Conservation (phyloP, 2,329 filamentous ascomycete genomes). For the Fonsecaea monophora region DNA sequence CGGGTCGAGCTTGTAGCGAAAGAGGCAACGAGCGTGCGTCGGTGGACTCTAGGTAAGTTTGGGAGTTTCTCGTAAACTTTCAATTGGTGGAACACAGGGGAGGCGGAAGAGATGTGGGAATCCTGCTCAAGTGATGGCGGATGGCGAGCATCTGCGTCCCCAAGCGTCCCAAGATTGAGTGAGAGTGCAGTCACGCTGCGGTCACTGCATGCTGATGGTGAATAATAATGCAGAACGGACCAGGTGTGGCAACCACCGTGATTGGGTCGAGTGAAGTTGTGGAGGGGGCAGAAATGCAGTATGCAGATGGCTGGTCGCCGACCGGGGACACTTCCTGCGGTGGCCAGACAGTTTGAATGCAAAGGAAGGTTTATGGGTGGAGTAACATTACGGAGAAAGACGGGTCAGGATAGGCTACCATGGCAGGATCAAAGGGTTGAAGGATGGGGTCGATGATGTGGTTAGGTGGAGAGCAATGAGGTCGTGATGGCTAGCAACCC, state of each 20-base stretch:
- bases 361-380: constrained; percentile 15
- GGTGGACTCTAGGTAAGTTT: background rate
- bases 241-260: constrained; percentile 7
- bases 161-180: background rate
- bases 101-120: constrained; percentile 9
- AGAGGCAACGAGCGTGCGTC: constrained; percentile 15
- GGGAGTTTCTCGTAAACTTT: background rate
- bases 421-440: constrained; percentile 19
- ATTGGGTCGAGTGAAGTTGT: background rate
- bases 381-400: constrained; percentile 14
- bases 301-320: constrained; percentile 22
- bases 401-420: constrained; percentile 10
- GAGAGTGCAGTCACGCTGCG: constrained; percentile 4
- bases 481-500: constrained; percentile 5
- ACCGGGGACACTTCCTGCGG: constrained; percentile 18
- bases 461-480: constrained; percentile 30
- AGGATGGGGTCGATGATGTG: constrained; percentile 29
- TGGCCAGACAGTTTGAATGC: constrained; percentile 7
- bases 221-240: constrained; percentile 15
- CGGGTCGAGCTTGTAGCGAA: constrained; percentile 19
- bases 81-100: constrained; percentile 12
- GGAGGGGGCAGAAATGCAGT: constrained; percentile 3
- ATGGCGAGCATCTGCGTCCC: background rate
- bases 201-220: constrained; percentile 6
- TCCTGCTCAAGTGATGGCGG: background rate